These are phyloP conservation scores for Colletotrichum sp. DNA, from an alignment of 2,329 filamentous ascomycete genomes.

Conservation along the genomic window DNA sequence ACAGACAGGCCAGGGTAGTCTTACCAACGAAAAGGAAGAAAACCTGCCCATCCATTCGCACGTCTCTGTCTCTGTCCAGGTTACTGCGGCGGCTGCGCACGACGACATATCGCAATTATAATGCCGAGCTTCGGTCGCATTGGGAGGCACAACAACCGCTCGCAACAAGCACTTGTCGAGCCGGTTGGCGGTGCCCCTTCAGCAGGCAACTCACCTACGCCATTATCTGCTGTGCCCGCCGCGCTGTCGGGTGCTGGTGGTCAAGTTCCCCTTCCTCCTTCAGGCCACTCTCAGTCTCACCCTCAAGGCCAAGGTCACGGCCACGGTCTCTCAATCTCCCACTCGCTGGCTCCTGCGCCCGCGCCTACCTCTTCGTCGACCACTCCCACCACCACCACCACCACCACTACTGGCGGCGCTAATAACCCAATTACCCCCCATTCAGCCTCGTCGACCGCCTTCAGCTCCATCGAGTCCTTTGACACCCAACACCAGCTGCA, in stretches of 20 bases:
- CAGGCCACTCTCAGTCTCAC: conserved; percentile 6
- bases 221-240: conserved; percentile 10
- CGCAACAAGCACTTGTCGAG: conserved; percentile 60
- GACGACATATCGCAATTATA: conserved; percentile 26
- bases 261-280: background rate
- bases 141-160: conserved; percentile 61
- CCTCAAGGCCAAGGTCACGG: background rate
- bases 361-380: conserved; percentile 17
- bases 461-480: conserved; percentile 55
- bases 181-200: conserved; percentile 37
- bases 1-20: background rate
- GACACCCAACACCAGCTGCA: conserved; percentile 31
- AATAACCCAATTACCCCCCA: conserved; percentile 37
- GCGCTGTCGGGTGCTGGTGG: background rate
- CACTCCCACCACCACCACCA: conserved; percentile 24
- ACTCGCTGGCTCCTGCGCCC: conserved; percentile 19
- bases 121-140: conserved; percentile 62
- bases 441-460: conserved; percentile 52
- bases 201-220: conserved; percentile 6
- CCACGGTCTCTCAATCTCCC: background rate
- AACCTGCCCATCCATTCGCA: background rate
- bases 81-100: conserved; percentile 9
- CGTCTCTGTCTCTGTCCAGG: background rate
- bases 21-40: background rate
- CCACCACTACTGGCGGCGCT: conserved; percentile 28